Percentiles rank a stretch among this genome's conserved stretches.
Conservation (phyloP, 805 yeast genomes). For the Wickerhamiella vanderwaltii region DNA sequence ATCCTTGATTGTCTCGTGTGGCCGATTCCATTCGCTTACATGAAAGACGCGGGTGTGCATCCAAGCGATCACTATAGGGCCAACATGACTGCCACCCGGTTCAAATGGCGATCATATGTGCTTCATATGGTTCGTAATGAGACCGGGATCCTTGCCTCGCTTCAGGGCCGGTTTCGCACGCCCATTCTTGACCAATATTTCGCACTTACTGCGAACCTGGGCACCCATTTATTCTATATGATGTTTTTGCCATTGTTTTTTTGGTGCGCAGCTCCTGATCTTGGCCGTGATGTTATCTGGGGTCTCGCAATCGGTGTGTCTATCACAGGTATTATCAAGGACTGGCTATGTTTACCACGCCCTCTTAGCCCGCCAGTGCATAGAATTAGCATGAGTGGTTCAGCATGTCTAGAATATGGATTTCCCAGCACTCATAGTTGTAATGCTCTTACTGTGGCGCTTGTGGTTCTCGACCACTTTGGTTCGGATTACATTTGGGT, state of each 20-base stretch:
- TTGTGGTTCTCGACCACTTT: slow-evolving; percentile 30
- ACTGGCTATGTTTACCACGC: slow-evolving; percentile 77
- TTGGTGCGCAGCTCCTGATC: slow-evolving; percentile 57
- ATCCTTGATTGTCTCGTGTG: no score
- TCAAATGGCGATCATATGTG: slow-evolving; percentile 37
- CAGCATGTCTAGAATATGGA: slow-evolving; percentile 87
- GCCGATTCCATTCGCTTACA: no score
- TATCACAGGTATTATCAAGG: slow-evolving; percentile 63
- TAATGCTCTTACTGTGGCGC: slow-evolving; percentile 73
- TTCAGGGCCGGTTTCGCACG: slow-evolving; percentile 43
- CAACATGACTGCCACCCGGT: slow-evolving; percentile 39
- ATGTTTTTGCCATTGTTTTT: slow-evolving; percentile 72
- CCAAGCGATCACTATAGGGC: slow-evolving; percentile 52
- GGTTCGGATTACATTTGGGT: slow-evolving; percentile 11
- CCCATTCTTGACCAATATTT: slow-evolving; percentile 58
- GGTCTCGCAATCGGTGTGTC: slow-evolving; percentile 51
- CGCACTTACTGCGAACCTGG: slow-evolving; percentile 78
- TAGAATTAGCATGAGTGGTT: slow-evolving; percentile 80
- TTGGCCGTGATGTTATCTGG: slow-evolving; percentile 50
- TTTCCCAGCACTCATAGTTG: slow-evolving; percentile 93
- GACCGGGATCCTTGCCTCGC: slow-evolving; percentile 41
- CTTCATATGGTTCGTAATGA: slow-evolving; percentile 52
- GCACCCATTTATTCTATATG: slow-evolving; percentile 89
- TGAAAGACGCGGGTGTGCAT: slow-evolving; percentile 62
- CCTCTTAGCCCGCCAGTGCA: slow-evolving; percentile 87